These are phyloP conservation scores for Thozetella sp. DNA, from an alignment of 495 filamentous ascomycete species.

Conservation along the genomic window DNA sequence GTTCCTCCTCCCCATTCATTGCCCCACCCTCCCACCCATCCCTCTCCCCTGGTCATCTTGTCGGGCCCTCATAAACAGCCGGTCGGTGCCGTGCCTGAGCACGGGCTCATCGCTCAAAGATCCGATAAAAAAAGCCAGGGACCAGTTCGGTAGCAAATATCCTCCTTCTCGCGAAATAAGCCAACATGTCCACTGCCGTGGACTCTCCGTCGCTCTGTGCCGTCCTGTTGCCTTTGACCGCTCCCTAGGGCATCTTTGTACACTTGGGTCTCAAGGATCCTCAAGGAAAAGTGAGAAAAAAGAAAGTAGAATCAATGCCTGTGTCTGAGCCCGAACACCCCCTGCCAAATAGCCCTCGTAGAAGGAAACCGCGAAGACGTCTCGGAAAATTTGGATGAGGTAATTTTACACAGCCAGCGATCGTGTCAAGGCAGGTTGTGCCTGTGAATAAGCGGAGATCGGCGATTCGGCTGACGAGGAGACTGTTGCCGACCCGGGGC, in stretches of 20 bases:
- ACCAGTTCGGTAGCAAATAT: not conserved
- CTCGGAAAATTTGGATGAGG: not conserved
- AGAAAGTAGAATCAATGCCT: conserved; percentile 9
- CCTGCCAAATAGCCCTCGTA: conserved; percentile 5
- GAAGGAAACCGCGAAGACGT: conserved; percentile 4
- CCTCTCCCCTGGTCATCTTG: not conserved
- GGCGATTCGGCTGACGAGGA: not conserved
- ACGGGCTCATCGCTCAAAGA: not conserved
- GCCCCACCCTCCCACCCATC: too few relatives aligned
- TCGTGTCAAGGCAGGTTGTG: not conserved
- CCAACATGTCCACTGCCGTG: not conserved
- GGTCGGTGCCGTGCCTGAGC: not conserved
- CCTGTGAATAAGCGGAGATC: not conserved
- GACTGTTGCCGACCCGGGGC: too few relatives aligned
- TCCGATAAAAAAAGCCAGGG: not conserved
- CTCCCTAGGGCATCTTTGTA: conserved; percentile 4
- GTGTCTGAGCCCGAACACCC: conserved; percentile 19
- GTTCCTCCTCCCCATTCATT: too few relatives aligned
- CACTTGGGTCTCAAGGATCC: not conserved
- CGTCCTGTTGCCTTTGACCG: not conserved
- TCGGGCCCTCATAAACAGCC: not conserved
- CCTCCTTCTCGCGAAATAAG: conserved; percentile 1
- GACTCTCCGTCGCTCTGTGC: conserved; percentile 1
- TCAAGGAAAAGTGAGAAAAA: conserved; percentile 2
- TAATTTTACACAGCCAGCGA: not conserved